Percentiles rank a stretch among this genome's conserved stretches.
Conservation (phyloP, 192 early-diverging fungal species). For the Ambispora gerdemannii region DNA sequence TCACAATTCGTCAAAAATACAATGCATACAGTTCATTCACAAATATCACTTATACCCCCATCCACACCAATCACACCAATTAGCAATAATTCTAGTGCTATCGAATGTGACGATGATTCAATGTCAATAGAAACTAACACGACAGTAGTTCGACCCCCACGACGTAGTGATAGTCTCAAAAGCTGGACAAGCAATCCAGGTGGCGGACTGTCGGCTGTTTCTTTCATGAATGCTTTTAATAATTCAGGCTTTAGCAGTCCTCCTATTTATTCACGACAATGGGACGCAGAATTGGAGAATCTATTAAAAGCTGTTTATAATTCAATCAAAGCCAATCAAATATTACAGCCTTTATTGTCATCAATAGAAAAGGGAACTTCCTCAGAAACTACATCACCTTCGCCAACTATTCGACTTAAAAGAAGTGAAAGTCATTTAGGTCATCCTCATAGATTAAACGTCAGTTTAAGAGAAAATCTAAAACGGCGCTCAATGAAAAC, state of each 20-base stretch:
- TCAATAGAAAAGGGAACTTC: conserved; percentile 21
- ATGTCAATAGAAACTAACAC: conserved; percentile 25
- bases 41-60: too few species aligned
- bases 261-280: conserved; percentile 39
- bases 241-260: conserved; percentile 28
- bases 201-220: conserved; percentile 30
- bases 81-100: conserved; percentile 12
- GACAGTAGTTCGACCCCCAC: conserved; percentile 18
- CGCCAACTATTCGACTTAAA: conserved; percentile 15
- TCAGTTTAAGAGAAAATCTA: not conserved
- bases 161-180: conserved; percentile 34
- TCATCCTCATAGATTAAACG: conserved; percentile 21
- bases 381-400: conserved; percentile 16
- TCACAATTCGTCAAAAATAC: conserved; percentile 73
- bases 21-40: conserved; percentile 46
- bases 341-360: conserved; percentile 41
- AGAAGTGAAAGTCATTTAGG: conserved; percentile 28
- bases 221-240: conserved; percentile 29
- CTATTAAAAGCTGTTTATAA: conserved; percentile 60
- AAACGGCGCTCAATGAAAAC: not conserved
- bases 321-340: conserved; percentile 59
- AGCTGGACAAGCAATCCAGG: conserved; percentile 43
- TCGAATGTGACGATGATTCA: conserved; percentile 24
- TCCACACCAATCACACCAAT: not conserved
- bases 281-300: conserved; percentile 55